Evolutionary conservation across 2,329 filamentous ascomycete species (phyloP).

Genomic region (Ophiocordyceps camponoti-leonardi): DNA sequence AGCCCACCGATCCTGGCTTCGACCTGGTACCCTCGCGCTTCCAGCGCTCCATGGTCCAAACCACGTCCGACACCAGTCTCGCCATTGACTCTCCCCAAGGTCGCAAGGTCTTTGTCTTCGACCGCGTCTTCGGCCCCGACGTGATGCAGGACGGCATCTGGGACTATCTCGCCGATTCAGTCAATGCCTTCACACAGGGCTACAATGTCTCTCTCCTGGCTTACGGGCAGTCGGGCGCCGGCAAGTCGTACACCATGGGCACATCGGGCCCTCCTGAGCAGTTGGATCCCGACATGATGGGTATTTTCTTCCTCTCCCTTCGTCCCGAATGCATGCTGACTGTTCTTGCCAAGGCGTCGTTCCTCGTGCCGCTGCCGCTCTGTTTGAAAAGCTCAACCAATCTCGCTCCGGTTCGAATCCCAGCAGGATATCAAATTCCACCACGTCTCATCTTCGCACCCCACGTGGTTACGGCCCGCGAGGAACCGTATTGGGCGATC

Average conservation of each 20-base stretch:
- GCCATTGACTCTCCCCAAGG: slow-evolving; percentile 84
- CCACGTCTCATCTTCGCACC: slow-evolving; percentile 59
- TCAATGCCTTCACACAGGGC: slow-evolving; percentile 78
- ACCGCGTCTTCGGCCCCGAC: slow-evolving; percentile 78
- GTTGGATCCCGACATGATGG: slow-evolving; percentile 53
- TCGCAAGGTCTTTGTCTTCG: slow-evolving; percentile 90
- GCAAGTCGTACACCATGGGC: slow-evolving; percentile 98
- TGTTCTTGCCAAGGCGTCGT: slow-evolving; percentile 57
- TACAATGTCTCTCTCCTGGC: slow-evolving; percentile 97
- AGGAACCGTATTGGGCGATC: slow-evolving; percentile 38
- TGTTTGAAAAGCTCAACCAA: slow-evolving; percentile 77
- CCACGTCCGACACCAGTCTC: slow-evolving; percentile 69
- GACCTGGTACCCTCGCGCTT: slow-evolving; percentile 94
- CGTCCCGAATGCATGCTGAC: neutral
- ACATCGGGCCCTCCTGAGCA: slow-evolving; percentile 77
- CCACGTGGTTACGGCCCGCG: slow-evolving; percentile 49
- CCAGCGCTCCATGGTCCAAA: slow-evolving; percentile 80
- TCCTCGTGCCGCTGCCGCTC: slow-evolving; percentile 65
- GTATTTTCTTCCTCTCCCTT: slow-evolving; percentile 26
- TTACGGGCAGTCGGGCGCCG: slow-evolving; percentile 92
- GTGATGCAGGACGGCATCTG: slow-evolving; percentile 78
- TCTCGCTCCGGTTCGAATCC: slow-evolving; percentile 34
- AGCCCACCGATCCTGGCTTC: slow-evolving; percentile 72
- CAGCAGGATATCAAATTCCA: slow-evolving; percentile 23
- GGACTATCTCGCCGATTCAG: slow-evolving; percentile 84